A percentile compares a stretch with the other conserved stretches of the same genome.
Conservation (phyloP, 2,329 filamentous ascomycete genomes). For the Dryadomyces quercivorus region DNA sequence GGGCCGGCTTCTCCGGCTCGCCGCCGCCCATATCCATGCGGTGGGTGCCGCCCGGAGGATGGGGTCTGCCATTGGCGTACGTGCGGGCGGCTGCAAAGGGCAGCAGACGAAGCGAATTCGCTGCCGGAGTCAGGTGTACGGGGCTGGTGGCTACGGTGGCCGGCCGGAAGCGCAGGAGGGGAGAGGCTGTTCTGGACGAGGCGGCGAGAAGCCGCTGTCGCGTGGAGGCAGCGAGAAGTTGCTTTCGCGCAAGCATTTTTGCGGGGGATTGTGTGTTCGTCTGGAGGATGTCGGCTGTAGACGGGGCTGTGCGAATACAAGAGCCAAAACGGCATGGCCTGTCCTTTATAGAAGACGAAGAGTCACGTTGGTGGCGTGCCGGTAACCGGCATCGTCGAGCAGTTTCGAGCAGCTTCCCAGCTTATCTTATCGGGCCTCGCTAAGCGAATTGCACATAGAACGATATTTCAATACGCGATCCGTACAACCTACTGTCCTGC, state of each 20-base stretch:
- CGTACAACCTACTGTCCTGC: too few relatives aligned
- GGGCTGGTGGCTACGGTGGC: neutral
- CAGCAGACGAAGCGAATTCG: constrained; percentile 13
- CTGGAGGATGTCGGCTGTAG: neutral
- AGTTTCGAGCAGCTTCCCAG: constrained; percentile 11
- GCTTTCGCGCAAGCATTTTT: constrained; percentile 26
- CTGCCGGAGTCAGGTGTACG: neutral
- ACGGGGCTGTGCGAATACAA: too few relatives aligned
- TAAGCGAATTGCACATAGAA: neutral
- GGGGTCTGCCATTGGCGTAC: constrained; percentile 63
- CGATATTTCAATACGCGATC: neutral
- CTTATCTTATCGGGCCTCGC: constrained; percentile 3
- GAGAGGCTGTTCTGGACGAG: constrained; percentile 3
- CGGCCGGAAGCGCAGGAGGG: neutral
- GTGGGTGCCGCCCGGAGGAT: constrained; percentile 84
- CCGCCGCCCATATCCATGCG: constrained; percentile 78
- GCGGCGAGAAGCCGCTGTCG: constrained; percentile 10
- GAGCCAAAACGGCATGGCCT: too few relatives aligned
- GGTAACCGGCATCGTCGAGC: neutral
- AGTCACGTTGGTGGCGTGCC: constrained; percentile 1
- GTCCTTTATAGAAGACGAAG: neutral
- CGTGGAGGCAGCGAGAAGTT: constrained; percentile 19
- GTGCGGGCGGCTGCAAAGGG: constrained; percentile 31
- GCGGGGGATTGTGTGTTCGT: constrained; percentile 4
- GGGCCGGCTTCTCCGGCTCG: constrained; percentile 65